Conservation (phyloP, 495 filamentous ascomycete genomes). For the Aspergillus taichungensis region DNA sequence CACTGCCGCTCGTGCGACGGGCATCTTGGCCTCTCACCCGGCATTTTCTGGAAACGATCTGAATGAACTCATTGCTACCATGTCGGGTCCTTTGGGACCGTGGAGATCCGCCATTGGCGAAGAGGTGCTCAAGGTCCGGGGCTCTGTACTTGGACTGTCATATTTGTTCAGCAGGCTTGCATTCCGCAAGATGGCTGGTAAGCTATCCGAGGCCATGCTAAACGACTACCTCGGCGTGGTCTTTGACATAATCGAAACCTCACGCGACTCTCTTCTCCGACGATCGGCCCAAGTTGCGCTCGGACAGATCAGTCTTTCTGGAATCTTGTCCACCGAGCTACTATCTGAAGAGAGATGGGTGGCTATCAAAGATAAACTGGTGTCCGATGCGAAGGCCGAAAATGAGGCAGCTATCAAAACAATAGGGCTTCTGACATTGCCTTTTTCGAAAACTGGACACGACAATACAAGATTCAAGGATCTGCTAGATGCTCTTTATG, state of each 20-base stretch:
- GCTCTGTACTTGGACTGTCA: slow-evolving; percentile 47
- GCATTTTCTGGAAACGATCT: slow-evolving; percentile 28
- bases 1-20: slow-evolving; percentile 61
- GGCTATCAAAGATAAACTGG: slow-evolving; percentile 49
- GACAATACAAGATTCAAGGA: slow-evolving; percentile 20
- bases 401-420: slow-evolving; percentile 71
- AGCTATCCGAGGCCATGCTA: slow-evolving; percentile 23
- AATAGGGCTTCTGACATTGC: slow-evolving; percentile 58
- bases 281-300: slow-evolving; percentile 56
- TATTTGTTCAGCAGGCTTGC: slow-evolving; percentile 52
- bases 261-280: slow-evolving; percentile 48
- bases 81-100: slow-evolving; percentile 29
- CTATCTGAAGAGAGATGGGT: slow-evolving; percentile 32
- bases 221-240: slow-evolving; percentile 31
- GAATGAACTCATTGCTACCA: slow-evolving; percentile 27
- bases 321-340: slow-evolving; percentile 36
- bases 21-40: slow-evolving; percentile 65
- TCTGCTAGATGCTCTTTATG: slow-evolving; percentile 56
- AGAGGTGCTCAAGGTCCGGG: slow-evolving; percentile 51
- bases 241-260: slow-evolving; percentile 38
- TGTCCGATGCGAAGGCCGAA: slow-evolving; percentile 61
- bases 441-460: slow-evolving; percentile 32
- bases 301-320: slow-evolving; percentile 67
- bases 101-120: slow-evolving; percentile 55
- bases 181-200: slow-evolving; percentile 32